A percentile compares a stretch with the other conserved stretches of the same genome.
Conservation (phyloP, 768 basidiomycete genomes). For the Agaricus bisporus region DNA sequence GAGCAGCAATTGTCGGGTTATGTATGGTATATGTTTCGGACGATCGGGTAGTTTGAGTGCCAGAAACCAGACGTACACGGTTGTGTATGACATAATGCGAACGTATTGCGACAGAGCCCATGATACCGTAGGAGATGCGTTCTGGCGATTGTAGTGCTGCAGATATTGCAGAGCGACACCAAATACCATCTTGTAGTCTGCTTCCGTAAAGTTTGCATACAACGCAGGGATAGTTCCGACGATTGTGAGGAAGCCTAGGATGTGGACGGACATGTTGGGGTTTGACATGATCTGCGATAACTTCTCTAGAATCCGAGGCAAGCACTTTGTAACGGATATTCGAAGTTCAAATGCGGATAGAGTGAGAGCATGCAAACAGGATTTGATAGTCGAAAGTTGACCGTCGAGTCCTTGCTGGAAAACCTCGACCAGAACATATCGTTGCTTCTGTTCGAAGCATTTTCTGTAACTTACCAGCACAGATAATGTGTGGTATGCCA, state of each 20-base stretch:
- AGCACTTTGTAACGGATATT: slow-evolving; percentile 69
- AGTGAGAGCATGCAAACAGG: slow-evolving; percentile 84
- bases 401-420: slow-evolving; percentile 66
- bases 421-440: slow-evolving; percentile 67
- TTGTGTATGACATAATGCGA: slow-evolving; percentile 81
- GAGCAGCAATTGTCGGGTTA: slow-evolving; percentile 78
- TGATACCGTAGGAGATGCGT: slow-evolving; percentile 54
- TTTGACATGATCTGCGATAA: slow-evolving; percentile 93
- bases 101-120: slow-evolving; percentile 92
- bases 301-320: slow-evolving; percentile 79
- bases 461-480: slow-evolving; percentile 83
- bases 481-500: slow-evolving; percentile 82
- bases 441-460: slow-evolving; percentile 64
- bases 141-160: slow-evolving; percentile 74
- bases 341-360: slow-evolving; percentile 85
- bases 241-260: slow-evolving; percentile 85
- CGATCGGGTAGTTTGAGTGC: slow-evolving; percentile 80
- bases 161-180: slow-evolving; percentile 92
- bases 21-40: slow-evolving; percentile 75
- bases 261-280: slow-evolving; percentile 90
- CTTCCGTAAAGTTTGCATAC: slow-evolving; percentile 87
- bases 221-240: slow-evolving; percentile 75
- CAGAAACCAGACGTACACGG: slow-evolving; percentile 94
- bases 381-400: slow-evolving; percentile 73
- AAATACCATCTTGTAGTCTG: slow-evolving; percentile 90